These are phyloP conservation scores for Talaromyces nanjingensis DNA, from an alignment of 495 filamentous ascomycete species.

Conservation along the genomic window DNA sequence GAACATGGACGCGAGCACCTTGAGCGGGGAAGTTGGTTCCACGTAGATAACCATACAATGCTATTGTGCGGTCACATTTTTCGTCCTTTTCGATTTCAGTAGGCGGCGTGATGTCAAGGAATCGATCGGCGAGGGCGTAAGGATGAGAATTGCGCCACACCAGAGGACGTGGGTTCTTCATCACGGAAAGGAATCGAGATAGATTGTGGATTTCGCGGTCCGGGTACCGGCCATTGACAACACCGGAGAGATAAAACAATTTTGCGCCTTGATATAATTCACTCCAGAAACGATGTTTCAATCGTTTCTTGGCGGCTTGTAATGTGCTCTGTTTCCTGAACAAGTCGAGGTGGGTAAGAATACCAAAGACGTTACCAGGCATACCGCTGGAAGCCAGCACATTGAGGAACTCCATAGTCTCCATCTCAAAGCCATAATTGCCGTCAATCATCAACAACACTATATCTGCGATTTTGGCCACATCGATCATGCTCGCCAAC, in stretches of 20 bases:
- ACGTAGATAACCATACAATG: constrained; percentile 86
- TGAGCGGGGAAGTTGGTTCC: constrained; percentile 92
- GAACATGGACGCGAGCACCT: constrained; percentile 83
- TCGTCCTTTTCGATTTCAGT: constrained; percentile 78
- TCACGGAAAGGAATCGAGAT: constrained; percentile 88
- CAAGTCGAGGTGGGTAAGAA: constrained; percentile 90
- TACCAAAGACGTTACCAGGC: constrained; percentile 97
- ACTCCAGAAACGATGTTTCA: constrained; percentile 94
- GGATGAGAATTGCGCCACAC: constrained; percentile 97
- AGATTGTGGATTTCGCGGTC: constrained; percentile 95
- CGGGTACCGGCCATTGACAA: constrained; percentile 93
- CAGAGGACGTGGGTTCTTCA: constrained; percentile 95
- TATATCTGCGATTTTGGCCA: constrained; percentile 94
- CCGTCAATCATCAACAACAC: constrained; percentile 96
- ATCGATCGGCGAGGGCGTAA: constrained; percentile 87
- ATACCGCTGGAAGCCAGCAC: constrained; percentile 83
- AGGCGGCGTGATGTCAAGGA: constrained; percentile 89
- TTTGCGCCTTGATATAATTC: constrained; percentile 96
- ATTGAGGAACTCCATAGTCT: constrained; percentile 99
- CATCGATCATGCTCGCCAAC: constrained; percentile 88
- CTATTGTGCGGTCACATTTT: constrained; percentile 84
- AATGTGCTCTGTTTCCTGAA: constrained; percentile 89
- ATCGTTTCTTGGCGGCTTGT: constrained; percentile 83
- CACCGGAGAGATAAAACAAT: constrained; percentile 90
- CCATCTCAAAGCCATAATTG: constrained; percentile 98